Evolutionary conservation across 768 basidiomycete species (phyloP).

Genomic region (Suillus subalutaceus): DNA sequence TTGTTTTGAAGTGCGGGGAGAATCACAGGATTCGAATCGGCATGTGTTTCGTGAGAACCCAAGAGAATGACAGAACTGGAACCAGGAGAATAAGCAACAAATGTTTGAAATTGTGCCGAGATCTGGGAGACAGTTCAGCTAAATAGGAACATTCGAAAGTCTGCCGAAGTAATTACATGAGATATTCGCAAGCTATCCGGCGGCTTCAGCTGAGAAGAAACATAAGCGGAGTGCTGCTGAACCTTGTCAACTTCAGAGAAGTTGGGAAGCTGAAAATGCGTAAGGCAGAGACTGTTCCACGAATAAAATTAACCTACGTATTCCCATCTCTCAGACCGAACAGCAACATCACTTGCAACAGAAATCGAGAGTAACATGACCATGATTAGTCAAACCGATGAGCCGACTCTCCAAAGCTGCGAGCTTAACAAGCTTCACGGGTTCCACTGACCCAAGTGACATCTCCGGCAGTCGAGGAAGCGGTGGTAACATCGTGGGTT

Average conservation of each 20-base stretch:
- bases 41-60: slow-evolving; percentile 54
- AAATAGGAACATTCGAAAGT: neutral
- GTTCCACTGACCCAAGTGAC: slow-evolving; percentile 26
- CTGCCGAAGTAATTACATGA: slow-evolving; percentile 57
- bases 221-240: slow-evolving; percentile 47
- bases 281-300: neutral
- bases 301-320: slow-evolving; percentile 55
- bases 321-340: slow-evolving; percentile 57
- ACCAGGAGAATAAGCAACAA: slow-evolving; percentile 81
- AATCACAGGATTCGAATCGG: slow-evolving; percentile 54
- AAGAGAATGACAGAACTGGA: slow-evolving; percentile 72
- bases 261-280: slow-evolving; percentile 57
- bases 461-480: slow-evolving; percentile 65
- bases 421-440: slow-evolving; percentile 69
- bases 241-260: slow-evolving; percentile 69
- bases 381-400: slow-evolving; percentile 78
- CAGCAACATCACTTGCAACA: slow-evolving; percentile 44
- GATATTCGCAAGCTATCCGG: slow-evolving; percentile 65
- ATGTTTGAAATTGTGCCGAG: slow-evolving; percentile 81
- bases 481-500: slow-evolving; percentile 60
- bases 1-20: slow-evolving; percentile 75
- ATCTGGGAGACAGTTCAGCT: slow-evolving; percentile 50
- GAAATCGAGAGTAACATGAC: slow-evolving; percentile 74
- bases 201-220: slow-evolving; percentile 36
- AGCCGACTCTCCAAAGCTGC: slow-evolving; percentile 76